Conservation (phyloP, 2,329 filamentous ascomycete genomes). For the Claviceps pusilla region DNA sequence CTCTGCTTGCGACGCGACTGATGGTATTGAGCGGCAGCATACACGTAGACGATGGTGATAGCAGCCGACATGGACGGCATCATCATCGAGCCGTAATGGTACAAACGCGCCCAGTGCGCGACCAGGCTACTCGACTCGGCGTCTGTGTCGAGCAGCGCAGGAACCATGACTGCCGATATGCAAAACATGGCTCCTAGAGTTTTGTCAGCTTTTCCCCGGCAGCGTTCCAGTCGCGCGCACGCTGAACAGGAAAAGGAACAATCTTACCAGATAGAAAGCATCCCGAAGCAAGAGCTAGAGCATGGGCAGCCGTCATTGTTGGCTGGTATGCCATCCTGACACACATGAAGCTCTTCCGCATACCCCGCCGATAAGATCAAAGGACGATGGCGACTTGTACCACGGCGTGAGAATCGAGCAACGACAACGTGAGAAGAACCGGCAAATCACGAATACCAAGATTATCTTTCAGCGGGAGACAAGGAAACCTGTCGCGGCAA, state of each 20-base stretch:
- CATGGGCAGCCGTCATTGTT: not conserved
- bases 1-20: not conserved
- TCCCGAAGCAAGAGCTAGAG: not conserved
- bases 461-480: no score
- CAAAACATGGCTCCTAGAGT: constrained; percentile 5
- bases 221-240: not conserved
- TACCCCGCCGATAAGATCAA: not conserved
- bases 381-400: no score
- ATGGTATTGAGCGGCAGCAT: not conserved
- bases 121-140: not conserved
- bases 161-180: constrained; percentile 3
- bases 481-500: no score
- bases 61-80: constrained; percentile 2
- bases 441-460: no score
- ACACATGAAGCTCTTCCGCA: not conserved
- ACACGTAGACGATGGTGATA: not conserved
- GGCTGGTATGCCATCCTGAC: not conserved
- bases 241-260: not conserved
- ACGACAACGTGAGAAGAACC: not conserved
- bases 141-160: constrained; percentile 4
- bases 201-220: not conserved
- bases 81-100: constrained; percentile 5
- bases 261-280: constrained; percentile 4
- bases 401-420: not conserved
- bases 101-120: constrained; percentile 4